Percentiles rank a stretch among this genome's conserved stretches.
Evolutionary conservation across 495 filamentous ascomycete species (phyloP).

Genomic region (Parmelia sp.): DNA sequence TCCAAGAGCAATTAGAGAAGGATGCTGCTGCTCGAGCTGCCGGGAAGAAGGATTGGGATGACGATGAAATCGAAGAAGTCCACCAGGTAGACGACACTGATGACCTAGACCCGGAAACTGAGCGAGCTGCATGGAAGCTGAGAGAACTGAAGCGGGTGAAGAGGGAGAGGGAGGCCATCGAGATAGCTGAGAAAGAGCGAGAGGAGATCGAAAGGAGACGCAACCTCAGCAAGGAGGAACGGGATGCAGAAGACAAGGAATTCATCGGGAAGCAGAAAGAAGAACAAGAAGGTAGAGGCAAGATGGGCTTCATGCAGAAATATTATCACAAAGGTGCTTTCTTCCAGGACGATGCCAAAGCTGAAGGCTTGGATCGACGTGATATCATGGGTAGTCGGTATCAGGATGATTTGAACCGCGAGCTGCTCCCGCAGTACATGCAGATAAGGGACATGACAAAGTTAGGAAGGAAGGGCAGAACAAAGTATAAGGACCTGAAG

Average conservation of each 20-base stretch:
- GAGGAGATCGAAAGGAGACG: constrained; percentile 86
- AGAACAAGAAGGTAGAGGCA: constrained; percentile 76
- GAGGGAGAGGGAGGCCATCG: constrained; percentile 77
- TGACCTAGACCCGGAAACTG: constrained; percentile 78
- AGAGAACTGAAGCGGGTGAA: constrained; percentile 84
- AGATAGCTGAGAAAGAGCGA: constrained; percentile 72
- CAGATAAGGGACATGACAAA: constrained; percentile 92
- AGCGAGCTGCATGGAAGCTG: constrained; percentile 89
- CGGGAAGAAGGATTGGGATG: constrained; percentile 80
- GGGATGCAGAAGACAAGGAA: constrained; percentile 76
- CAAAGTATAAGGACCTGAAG: constrained; percentile 81
- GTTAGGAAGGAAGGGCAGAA: constrained; percentile 85
- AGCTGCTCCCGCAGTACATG: constrained; percentile 83
- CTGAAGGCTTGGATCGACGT: constrained; percentile 63
- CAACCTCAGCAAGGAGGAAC: constrained; percentile 79
- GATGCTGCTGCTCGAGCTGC: constrained; percentile 67
- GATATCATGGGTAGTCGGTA: constrained; percentile 77
- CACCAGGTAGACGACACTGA: constrained; percentile 79
- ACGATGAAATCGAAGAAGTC: constrained; percentile 60
- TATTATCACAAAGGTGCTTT: constrained; percentile 97
- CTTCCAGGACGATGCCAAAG: constrained; percentile 72
- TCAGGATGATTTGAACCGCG: constrained; percentile 71
- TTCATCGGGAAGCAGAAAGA: constrained; percentile 74
- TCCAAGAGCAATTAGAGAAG: constrained; percentile 82
- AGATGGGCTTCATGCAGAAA: constrained; percentile 89